Percentiles rank a stretch among this genome's conserved stretches.
These are phyloP conservation scores for Trametes elegans DNA, from an alignment of 768 basidiomycete species.

Conservation along the genomic window DNA sequence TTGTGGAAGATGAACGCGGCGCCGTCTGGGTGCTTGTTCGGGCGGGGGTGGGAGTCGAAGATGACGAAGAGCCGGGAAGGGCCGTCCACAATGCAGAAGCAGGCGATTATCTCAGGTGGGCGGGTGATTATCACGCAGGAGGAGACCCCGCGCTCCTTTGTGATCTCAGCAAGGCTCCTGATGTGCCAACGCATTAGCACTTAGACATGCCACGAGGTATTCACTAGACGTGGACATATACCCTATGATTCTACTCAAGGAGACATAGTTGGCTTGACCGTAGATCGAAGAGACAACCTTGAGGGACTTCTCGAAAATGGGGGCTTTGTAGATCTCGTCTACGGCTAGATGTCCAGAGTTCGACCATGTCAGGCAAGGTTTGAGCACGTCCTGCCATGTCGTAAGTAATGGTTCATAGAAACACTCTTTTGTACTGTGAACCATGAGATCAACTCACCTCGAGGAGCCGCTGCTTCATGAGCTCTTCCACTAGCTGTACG, in stretches of 20 bases:
- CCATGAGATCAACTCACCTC: no score
- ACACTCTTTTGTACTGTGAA: no score
- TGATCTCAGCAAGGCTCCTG: not conserved
- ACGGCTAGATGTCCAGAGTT: slow-evolving; percentile 52
- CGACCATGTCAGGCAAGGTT: slow-evolving; percentile 58
- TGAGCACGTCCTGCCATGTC: slow-evolving; percentile 52
- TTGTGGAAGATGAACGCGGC: slow-evolving; percentile 56
- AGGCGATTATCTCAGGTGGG: slow-evolving; percentile 66
- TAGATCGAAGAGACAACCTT: slow-evolving; percentile 35
- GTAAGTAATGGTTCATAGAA: no score
- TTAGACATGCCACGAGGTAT: no score
- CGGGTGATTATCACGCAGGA: slow-evolving; percentile 59
- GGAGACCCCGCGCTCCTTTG: slow-evolving; percentile 21
- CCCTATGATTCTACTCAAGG: slow-evolving; percentile 37
- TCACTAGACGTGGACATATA: slow-evolving; percentile 12
- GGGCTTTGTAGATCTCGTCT: slow-evolving; percentile 48
- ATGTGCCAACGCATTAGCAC: slow-evolving; percentile 23
- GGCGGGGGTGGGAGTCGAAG: slow-evolving; percentile 68
- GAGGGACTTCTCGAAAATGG: slow-evolving; percentile 46
- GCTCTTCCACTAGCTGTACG: slow-evolving; percentile 31
- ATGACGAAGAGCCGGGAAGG: slow-evolving; percentile 46
- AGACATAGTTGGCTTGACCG: slow-evolving; percentile 35
- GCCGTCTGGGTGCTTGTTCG: slow-evolving; percentile 51
- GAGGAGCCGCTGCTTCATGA: slow-evolving; percentile 34
- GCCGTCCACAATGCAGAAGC: slow-evolving; percentile 36